phyloP scores from a whole-genome alignment of 768 basidiomycete species.

The Gloeostereum incarnatum region DNA sequence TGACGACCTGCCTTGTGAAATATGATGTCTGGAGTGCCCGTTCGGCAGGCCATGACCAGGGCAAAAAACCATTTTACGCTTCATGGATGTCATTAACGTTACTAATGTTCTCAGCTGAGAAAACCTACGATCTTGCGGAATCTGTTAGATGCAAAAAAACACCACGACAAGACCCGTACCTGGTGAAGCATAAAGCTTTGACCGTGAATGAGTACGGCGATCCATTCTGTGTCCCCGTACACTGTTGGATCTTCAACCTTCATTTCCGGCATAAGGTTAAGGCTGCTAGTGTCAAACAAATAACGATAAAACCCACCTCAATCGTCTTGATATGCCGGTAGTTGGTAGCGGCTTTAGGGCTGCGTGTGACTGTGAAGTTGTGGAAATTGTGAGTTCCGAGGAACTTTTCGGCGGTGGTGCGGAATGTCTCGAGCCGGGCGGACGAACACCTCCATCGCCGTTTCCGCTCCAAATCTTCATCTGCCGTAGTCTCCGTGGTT shows the following conservation, averaged over 20 bases:
- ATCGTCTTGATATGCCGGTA: conserved; percentile 85
- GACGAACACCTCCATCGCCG: conserved; percentile 57
- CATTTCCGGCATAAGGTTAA: background rate
- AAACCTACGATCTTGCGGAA: conserved; percentile 36
- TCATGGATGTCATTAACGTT: conserved; percentile 8
- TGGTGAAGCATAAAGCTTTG: conserved; percentile 99
- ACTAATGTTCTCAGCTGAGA: conserved; percentile 9
- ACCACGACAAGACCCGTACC: conserved; percentile 27
- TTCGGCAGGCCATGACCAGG: conserved; percentile 72
- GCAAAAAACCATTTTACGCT: conserved; percentile 98
- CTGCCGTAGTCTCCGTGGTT: conserved; percentile 26
- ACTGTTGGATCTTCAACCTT: conserved; percentile 83
- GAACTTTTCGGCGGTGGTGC: conserved; percentile 51
- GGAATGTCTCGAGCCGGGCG: conserved; percentile 46
- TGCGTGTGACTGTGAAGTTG: conserved; percentile 89
- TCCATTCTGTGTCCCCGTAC: conserved; percentile 90
- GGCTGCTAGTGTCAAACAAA: background rate
- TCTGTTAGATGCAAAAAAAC: background rate
- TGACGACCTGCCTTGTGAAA: conserved; percentile 52
- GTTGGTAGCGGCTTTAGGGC: conserved; percentile 75
- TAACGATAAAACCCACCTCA: conserved; percentile 38
- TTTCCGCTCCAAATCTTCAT: conserved; percentile 59
- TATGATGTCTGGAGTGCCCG: conserved; percentile 62
- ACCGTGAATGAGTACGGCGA: conserved; percentile 87
- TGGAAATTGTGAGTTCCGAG: conserved; percentile 95